Evolutionary conservation across 768 basidiomycete species (phyloP).

Genomic region (Botryobasidium botryosum): DNA sequence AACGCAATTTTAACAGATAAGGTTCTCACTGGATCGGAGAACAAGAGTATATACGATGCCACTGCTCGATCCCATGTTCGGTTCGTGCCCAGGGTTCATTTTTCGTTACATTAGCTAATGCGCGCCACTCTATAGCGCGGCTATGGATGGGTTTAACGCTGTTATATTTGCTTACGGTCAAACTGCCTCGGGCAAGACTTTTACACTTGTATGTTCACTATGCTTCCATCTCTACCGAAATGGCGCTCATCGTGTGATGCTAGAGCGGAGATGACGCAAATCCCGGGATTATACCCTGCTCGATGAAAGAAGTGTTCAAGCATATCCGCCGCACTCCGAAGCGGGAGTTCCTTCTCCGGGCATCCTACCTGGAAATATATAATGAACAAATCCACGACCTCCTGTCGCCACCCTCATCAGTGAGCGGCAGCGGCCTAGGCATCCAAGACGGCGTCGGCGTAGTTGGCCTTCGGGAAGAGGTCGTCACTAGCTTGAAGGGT

Average conservation of each 20-base stretch:
- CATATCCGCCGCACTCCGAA: conserved; percentile 56
- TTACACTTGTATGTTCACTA: conserved; percentile 33
- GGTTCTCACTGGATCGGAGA: conserved; percentile 60
- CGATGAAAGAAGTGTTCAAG: conserved; percentile 82
- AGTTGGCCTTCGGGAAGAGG: conserved; percentile 72
- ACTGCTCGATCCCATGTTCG: conserved; percentile 65
- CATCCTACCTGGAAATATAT: conserved; percentile 95
- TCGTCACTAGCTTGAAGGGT: conserved; percentile 77
- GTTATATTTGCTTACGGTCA: conserved; percentile 93
- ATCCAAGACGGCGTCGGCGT: conserved; percentile 55
- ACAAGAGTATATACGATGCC: conserved; percentile 55
- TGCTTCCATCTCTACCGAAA: background rate
- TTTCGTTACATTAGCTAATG: background rate
- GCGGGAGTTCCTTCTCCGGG: conserved; percentile 85
- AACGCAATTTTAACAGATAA: conserved; percentile 27
- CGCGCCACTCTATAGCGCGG: conserved; percentile 28
- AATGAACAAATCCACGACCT: conserved; percentile 83
- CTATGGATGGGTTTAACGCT: conserved; percentile 94
- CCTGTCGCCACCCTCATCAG: conserved; percentile 48
- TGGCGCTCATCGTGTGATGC: background rate
- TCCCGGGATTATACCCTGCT: conserved; percentile 87
- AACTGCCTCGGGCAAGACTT: conserved; percentile 67
- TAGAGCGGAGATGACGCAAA: conserved; percentile 64
- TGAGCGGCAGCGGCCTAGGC: conserved; percentile 27
- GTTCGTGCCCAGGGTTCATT: too few relatives aligned